These are phyloP conservation scores for Mollisiaceae sp. DNA, from an alignment of 2,329 filamentous ascomycete genomes.

Conservation along the genomic window DNA sequence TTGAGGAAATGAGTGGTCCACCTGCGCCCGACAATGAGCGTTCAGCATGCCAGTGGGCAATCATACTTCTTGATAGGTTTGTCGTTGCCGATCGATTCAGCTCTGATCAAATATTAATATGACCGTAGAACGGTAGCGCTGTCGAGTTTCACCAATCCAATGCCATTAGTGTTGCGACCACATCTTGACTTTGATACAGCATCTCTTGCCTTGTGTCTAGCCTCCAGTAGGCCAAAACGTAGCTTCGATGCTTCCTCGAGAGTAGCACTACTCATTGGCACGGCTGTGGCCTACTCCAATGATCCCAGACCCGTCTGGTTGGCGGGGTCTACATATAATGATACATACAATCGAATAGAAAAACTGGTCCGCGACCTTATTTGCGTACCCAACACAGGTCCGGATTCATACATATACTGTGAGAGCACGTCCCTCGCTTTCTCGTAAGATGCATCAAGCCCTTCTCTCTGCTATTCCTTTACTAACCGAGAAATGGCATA, in stretches of 20 bases:
- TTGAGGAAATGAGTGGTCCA: conserved; percentile 3
- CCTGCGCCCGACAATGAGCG: neutral
- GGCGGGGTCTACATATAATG: conserved; percentile 7
- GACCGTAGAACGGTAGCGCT: conserved; percentile 8
- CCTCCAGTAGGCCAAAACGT: neutral
- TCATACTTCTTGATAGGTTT: conserved; percentile 12
- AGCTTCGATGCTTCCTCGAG: conserved; percentile 10
- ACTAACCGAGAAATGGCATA: conserved; percentile 7
- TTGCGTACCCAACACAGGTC: neutral
- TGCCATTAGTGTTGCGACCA: conserved; percentile 3
- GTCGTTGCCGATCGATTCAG: conserved; percentile 2
- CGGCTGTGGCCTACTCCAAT: neutral
- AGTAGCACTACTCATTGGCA: conserved; percentile 6
- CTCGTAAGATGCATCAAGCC: conserved; percentile 7
- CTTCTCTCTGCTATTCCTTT: conserved; percentile 1
- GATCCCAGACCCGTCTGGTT: neutral
- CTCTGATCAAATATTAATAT: conserved; percentile 7
- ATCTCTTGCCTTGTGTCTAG: neutral
- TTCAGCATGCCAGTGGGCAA: conserved; percentile 7
- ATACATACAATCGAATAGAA: conserved; percentile 8
- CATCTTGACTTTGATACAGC: conserved; percentile 3
- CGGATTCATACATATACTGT: conserved; percentile 12
- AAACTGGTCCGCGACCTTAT: conserved; percentile 9
- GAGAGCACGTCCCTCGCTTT: conserved; percentile 6
- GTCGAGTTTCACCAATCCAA: conserved; percentile 8